Conservation (phyloP, 148 eudicot species). For the Persicaria tinctoria region DNA sequence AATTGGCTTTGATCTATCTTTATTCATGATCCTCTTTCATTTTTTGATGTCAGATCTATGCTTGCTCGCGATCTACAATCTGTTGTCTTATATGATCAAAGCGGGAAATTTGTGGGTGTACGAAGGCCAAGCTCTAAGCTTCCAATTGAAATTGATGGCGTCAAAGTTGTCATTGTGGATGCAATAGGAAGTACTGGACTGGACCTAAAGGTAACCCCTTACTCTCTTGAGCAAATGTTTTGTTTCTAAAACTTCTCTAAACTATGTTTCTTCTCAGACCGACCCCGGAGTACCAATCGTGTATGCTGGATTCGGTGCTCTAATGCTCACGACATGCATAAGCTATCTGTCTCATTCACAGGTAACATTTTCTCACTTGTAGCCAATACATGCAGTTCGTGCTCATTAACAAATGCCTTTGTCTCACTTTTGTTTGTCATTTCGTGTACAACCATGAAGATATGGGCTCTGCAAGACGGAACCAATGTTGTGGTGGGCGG, state of each 20-base stretch:
- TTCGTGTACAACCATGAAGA: conserved; percentile 31
- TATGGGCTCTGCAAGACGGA: conserved; percentile 99
- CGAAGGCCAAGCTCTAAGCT: conserved; percentile 84
- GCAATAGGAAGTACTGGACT: conserved; percentile 97
- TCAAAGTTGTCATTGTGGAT: conserved; percentile 63
- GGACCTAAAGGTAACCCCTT: conserved; percentile 53
- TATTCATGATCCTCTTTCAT: conserved; percentile 5
- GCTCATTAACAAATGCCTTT: conserved; percentile 10
- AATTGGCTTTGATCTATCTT: conserved; percentile 2
- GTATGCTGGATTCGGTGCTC: conserved; percentile 90
- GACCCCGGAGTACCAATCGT: conserved; percentile 95
- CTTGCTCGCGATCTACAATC: conserved; percentile 96
- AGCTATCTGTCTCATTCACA: conserved; percentile 89
- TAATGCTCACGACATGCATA: conserved; percentile 95
- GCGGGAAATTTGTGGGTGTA: conserved; percentile 88
- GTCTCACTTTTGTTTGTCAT: neutral
- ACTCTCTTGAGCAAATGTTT: neutral
- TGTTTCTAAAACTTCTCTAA: neutral
- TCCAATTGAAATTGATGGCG: conserved; percentile 87
- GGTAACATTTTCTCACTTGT: conserved; percentile 34
- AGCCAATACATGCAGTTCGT: conserved; percentile 1
- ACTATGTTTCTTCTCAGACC: conserved; percentile 39
- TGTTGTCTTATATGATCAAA: conserved; percentile 80
- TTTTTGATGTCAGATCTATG: conserved; percentile 62
- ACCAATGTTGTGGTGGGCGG: conserved; percentile 81